Evolutionary conservation across 768 basidiomycete genomes (phyloP).

Genomic region (Cystobasidium ongulense): DNA sequence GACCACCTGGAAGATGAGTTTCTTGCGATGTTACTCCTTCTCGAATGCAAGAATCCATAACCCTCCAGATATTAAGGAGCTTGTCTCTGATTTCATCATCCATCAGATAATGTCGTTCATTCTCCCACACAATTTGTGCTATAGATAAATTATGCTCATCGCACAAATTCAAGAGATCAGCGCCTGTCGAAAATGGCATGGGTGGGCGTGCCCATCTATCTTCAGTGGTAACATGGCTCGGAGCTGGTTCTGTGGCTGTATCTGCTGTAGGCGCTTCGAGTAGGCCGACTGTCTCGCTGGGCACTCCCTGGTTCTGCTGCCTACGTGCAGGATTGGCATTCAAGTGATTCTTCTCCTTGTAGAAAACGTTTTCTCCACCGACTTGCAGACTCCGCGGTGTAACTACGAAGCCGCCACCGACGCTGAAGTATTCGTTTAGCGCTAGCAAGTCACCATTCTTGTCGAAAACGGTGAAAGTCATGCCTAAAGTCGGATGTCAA

Average conservation of each 20-base stretch:
- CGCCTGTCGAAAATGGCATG: constrained; percentile 43
- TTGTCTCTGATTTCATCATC: constrained; percentile 34
- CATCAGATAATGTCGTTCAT: constrained; percentile 51
- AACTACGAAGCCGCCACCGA: constrained; percentile 89
- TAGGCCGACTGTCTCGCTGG: neutral
- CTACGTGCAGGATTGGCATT: constrained; percentile 67
- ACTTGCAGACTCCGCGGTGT: constrained; percentile 58
- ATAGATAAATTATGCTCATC: constrained; percentile 51
- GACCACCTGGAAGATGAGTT: constrained; percentile 72
- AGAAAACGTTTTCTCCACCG: constrained; percentile 80
- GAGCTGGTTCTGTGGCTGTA: neutral
- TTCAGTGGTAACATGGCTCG: neutral
- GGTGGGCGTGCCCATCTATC: constrained; percentile 25
- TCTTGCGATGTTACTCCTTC: constrained; percentile 65
- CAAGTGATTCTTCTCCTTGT: constrained; percentile 78
- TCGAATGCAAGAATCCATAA: constrained; percentile 18
- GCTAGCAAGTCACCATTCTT: constrained; percentile 76
- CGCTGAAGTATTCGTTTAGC: constrained; percentile 78
- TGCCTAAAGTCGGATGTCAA: constrained; percentile 58
- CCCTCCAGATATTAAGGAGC: constrained; percentile 28
- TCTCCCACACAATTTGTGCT: constrained; percentile 83
- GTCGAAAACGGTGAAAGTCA: constrained; percentile 80
- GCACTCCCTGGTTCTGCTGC: constrained; percentile 42
- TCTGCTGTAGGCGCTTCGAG: neutral
- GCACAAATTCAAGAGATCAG: constrained; percentile 40